Percentiles rank a stretch among this genome's conserved stretches.
These are phyloP conservation scores for Phytophthora podocarpi DNA, from an alignment of 352 stramenopile species.

Conservation along the genomic window DNA sequence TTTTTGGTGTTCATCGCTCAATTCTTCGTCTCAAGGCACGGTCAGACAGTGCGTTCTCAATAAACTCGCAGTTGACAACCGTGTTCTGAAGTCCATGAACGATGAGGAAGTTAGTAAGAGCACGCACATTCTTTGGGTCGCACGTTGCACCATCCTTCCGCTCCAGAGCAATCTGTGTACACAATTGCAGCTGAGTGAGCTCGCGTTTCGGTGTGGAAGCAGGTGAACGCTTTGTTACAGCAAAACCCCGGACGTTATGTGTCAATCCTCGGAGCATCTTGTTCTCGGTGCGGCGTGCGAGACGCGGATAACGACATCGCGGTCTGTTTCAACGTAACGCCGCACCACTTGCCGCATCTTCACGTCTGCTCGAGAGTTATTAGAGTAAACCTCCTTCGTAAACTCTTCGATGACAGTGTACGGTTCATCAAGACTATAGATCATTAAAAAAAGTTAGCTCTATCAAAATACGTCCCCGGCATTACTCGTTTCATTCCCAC, in stretches of 20 bases:
- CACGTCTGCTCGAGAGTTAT: conserved; percentile 52
- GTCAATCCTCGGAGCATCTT: conserved; percentile 30
- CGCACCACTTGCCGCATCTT: conserved; percentile 60
- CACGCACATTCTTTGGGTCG: conserved; percentile 6
- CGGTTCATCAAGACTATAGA: conserved; percentile 41
- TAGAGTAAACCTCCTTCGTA: conserved; percentile 54
- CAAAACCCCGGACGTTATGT: conserved; percentile 22
- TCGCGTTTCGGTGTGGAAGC: conserved; percentile 9
- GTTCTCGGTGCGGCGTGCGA: conserved; percentile 22
- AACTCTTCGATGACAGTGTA: conserved; percentile 64
- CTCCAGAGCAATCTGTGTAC: conserved; percentile 20
- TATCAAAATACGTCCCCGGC: too few species aligned
- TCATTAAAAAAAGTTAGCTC: too few species aligned
- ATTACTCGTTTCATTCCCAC: not conserved
- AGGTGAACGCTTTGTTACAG: conserved; percentile 18
- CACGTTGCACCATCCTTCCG: conserved; percentile 4
- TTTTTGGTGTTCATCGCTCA: too few species aligned
- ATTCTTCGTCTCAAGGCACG: conserved; percentile 9
- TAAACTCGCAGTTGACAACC: conserved; percentile 20
- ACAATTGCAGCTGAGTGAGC: conserved; percentile 26
- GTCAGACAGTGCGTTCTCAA: conserved; percentile 30
- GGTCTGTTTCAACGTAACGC: conserved; percentile 52
- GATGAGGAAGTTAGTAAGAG: conserved; percentile 30
- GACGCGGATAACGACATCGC: conserved; percentile 26
- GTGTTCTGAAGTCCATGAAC: conserved; percentile 23